These are phyloP conservation scores for Otatea glauca DNA, from an alignment of 176 grass and related monocot species.

Conservation along the genomic window DNA sequence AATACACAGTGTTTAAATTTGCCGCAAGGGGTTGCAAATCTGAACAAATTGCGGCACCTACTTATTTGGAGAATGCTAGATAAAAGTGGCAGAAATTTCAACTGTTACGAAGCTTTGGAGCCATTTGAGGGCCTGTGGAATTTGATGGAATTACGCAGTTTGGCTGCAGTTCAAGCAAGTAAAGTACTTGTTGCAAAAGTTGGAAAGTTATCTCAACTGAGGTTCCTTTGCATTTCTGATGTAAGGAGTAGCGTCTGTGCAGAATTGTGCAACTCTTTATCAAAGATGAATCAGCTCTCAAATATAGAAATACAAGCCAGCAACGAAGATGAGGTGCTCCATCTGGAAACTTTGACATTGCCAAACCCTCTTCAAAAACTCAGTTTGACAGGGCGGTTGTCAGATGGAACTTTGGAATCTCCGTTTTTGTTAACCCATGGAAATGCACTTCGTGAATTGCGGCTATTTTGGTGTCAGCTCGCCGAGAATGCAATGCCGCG, in stretches of 20 bases:
- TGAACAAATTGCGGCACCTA: conserved; percentile 46
- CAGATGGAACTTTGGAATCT: conserved; percentile 43
- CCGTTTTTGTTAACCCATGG: conserved; percentile 35
- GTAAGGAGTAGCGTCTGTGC: conserved; percentile 45
- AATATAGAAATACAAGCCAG: conserved; percentile 44
- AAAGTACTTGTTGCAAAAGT: conserved; percentile 41
- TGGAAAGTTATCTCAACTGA: conserved; percentile 49
- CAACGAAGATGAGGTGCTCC: conserved; percentile 42
- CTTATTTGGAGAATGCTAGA: conserved; percentile 21
- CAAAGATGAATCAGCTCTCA: conserved; percentile 43
- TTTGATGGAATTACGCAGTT: conserved; percentile 47
- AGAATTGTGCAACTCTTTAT: conserved; percentile 53
- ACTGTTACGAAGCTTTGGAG: not conserved
- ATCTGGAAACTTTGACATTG: conserved; percentile 45
- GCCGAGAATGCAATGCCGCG: conserved; percentile 22
- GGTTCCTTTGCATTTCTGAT: conserved; percentile 38
- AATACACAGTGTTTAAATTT: not conserved
- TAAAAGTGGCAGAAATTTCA: conserved; percentile 18
- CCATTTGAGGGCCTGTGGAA: conserved; percentile 47
- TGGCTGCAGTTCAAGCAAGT: conserved; percentile 40
- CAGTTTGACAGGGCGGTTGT: conserved; percentile 28
- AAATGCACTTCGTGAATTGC: not conserved
- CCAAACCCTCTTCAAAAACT: conserved; percentile 47
- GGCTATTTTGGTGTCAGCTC: conserved; percentile 49
- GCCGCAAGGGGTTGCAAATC: not conserved